A percentile compares a stretch with the other conserved stretches of the same genome.
Evolutionary conservation across 768 basidiomycete genomes (phyloP).

Genomic region (Boletus insuetus): DNA sequence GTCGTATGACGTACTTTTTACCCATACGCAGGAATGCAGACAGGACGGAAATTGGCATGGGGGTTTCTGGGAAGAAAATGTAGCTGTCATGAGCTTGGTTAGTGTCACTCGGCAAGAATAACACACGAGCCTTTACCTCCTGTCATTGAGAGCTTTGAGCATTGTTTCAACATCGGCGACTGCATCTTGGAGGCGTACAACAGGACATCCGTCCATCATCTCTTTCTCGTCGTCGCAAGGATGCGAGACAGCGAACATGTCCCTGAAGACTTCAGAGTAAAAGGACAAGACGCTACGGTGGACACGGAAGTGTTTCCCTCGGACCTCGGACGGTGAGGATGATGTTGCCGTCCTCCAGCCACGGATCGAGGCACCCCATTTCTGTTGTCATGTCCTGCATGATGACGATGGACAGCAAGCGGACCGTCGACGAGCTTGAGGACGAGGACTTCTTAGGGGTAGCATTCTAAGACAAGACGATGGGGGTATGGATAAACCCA

Average conservation of each 20-base stretch:
- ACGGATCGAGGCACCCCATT: conserved; percentile 15
- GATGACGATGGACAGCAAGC: no score
- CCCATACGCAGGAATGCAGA: conserved; percentile 12
- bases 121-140: conserved; percentile 4
- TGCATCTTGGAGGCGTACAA: conserved; percentile 15
- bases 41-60: conserved; percentile 12
- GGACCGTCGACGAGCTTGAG: no score
- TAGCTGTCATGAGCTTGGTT: conserved; percentile 3
- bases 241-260: conserved; percentile 24
- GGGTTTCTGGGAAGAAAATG: not conserved
- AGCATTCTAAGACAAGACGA: no score
- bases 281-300: conserved; percentile 26
- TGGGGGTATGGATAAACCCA: not conserved
- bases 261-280: conserved; percentile 32
- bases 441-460: no score
- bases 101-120: not conserved
- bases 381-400: not conserved
- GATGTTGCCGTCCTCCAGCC: conserved; percentile 33
- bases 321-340: conserved; percentile 22
- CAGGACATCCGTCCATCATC: conserved; percentile 20
- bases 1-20: conserved; percentile 13
- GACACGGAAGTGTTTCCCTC: conserved; percentile 30
- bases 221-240: not conserved
- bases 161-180: conserved; percentile 12
- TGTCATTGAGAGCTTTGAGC: conserved; percentile 19